Percentiles rank a stretch among this genome's conserved stretches.
phyloP scores from a whole-genome alignment of 2,329 filamentous ascomycete genomes.

The Geosmithia putterillii region DNA sequence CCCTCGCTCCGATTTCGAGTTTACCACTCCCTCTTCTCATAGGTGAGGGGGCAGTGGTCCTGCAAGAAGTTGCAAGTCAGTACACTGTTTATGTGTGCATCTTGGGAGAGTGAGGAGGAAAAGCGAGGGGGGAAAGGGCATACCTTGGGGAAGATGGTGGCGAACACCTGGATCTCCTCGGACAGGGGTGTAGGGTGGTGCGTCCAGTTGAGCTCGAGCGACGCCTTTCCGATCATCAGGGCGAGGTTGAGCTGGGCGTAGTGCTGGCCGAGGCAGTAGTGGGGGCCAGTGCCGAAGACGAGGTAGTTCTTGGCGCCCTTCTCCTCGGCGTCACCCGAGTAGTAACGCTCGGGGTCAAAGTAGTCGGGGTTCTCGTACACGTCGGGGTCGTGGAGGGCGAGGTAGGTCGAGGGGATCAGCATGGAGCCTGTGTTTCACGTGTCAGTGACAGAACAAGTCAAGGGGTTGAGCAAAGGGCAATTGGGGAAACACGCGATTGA shows the following conservation, averaged over 20 bases:
- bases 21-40: conserved; percentile 32
- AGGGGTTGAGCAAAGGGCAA: too few relatives aligned
- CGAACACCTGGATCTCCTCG: conserved; percentile 97
- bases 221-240: conserved; percentile 81
- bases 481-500: neutral
- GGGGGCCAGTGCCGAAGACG: conserved; percentile 88
- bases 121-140: conserved; percentile 17
- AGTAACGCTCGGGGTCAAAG: conserved; percentile 88
- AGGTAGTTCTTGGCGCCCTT: conserved; percentile 87
- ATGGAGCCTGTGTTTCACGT: conserved; percentile 53
- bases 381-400: conserved; percentile 83
- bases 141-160: conserved; percentile 94
- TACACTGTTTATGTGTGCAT: conserved; percentile 4
- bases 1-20: neutral
- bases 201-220: conserved; percentile 77
- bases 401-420: conserved; percentile 85
- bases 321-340: conserved; percentile 76
- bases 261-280: conserved; percentile 90
- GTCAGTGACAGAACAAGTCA: conserved; percentile 1
- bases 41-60: conserved; percentile 76
- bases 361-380: conserved; percentile 81
- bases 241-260: conserved; percentile 86
- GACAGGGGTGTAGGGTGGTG: conserved; percentile 74
- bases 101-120: neutral
- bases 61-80: conserved; percentile 21